Evolutionary conservation across 2,329 filamentous ascomycete species (phyloP).

Genomic region (Penicillium digitatum): DNA sequence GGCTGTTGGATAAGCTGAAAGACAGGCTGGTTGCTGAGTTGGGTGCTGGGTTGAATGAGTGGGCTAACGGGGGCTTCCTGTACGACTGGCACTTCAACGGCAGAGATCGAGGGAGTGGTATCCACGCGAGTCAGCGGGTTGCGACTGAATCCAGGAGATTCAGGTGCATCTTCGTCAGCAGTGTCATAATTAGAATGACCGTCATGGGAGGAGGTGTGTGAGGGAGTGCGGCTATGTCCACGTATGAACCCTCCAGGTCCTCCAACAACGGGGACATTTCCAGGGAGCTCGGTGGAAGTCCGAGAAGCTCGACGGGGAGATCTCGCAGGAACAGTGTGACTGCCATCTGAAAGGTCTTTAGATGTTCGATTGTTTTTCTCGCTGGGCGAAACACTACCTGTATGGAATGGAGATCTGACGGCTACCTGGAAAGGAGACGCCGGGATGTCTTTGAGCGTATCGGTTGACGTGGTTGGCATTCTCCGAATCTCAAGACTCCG

Average conservation of each 20-base stretch:
- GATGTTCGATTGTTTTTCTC: neutral
- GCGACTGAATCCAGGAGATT: slow-evolving; percentile 5
- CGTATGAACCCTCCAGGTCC: neutral
- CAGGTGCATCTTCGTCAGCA: slow-evolving; percentile 28
- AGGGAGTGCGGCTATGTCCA: slow-evolving; percentile 15
- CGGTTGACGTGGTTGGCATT: neutral
- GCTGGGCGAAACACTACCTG: slow-evolving; percentile 3
- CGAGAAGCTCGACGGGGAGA: neutral
- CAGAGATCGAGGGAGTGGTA: neutral
- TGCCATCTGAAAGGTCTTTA: neutral
- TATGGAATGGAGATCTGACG: slow-evolving; percentile 4
- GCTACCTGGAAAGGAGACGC: neutral
- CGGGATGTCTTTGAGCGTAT: neutral
- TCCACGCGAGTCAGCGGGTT: neutral
- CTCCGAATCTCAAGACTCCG: slow-evolving; percentile 6
- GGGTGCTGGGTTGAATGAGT: neutral
- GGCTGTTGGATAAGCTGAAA: neutral
- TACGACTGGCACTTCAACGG: neutral
- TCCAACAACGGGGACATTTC: neutral
- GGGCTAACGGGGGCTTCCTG: neutral
- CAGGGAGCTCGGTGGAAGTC: neutral
- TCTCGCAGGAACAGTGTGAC: neutral
- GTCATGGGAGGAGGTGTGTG: slow-evolving; percentile 16
- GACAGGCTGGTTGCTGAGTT: neutral
- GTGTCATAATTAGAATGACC: slow-evolving; percentile 32